Evolutionary conservation across 169 alveolate species (phyloP).

Genomic region (Plasmodium vivax): DNA sequence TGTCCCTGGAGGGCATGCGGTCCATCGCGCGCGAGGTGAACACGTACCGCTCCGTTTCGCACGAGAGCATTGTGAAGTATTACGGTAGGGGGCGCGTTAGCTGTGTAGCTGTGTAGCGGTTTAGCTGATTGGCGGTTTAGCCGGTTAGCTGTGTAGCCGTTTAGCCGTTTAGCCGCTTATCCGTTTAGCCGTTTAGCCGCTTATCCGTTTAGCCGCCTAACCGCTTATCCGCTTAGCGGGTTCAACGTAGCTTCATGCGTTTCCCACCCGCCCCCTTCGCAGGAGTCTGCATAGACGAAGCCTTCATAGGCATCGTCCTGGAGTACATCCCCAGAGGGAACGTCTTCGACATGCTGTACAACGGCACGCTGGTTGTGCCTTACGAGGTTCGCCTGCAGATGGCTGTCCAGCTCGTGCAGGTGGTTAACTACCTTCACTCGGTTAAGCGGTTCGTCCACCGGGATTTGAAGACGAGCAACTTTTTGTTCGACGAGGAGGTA

Average conservation of each 20-base stretch:
- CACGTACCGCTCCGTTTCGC: conserved; percentile 80
- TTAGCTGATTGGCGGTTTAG: neutral
- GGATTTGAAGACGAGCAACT: conserved; percentile 86
- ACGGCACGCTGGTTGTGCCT: conserved; percentile 75
- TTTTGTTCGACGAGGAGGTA: conserved; percentile 80
- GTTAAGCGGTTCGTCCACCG: conserved; percentile 83
- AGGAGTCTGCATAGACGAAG: conserved; percentile 84
- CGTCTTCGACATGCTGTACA: conserved; percentile 81
- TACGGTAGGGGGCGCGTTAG: conserved; percentile 33
- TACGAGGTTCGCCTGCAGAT: conserved; percentile 79
- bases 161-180: no score
- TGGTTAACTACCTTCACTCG: conserved; percentile 80
- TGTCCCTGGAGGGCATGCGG: conserved; percentile 80
- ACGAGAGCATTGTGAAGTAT: conserved; percentile 81
- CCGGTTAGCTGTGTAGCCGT: neutral
- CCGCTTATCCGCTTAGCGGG: no score
- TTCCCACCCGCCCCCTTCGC: neutral
- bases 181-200: no score
- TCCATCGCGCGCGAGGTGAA: conserved; percentile 86
- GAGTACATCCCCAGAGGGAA: conserved; percentile 85
- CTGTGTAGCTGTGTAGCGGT: neutral
- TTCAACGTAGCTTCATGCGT: neutral
- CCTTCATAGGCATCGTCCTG: conserved; percentile 81
- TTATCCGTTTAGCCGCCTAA: no score
- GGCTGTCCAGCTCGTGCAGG: conserved; percentile 81